Percentiles rank a stretch among this genome's conserved stretches.
These are phyloP conservation scores for Posidonia oceanica DNA, from an alignment of 116 monocot genomes.

Conservation along the genomic window DNA sequence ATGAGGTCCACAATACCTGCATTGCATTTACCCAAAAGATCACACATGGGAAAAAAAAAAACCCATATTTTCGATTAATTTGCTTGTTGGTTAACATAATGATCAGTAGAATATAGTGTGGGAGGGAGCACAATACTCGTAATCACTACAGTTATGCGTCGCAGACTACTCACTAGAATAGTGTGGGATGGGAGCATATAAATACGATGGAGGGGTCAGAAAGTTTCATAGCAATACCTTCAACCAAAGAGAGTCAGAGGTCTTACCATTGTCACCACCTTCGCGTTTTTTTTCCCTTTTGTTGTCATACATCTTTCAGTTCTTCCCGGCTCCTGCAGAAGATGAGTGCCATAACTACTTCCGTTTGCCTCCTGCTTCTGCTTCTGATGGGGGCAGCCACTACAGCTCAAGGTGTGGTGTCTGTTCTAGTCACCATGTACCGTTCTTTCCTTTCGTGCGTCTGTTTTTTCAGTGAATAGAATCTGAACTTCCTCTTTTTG, in stretches of 20 bases:
- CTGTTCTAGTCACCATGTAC: neutral
- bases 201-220: neutral
- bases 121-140: no score
- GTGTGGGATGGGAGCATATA: neutral
- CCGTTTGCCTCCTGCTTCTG: neutral
- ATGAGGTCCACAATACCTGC: no score
- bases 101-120: no score
- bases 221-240: no score
- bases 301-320: neutral
- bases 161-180: neutral
- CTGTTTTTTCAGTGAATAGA: neutral
- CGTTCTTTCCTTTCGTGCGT: neutral
- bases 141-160: no score
- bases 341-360: neutral
- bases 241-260: no score
- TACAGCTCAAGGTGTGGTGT: slow-evolving; percentile 2
- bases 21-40: no score
- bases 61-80: no score
- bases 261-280: neutral
- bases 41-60: no score
- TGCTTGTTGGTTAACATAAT: no score
- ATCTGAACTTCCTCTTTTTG: neutral
- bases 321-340: neutral
- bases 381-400: neutral
- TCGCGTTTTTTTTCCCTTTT: neutral